These are phyloP conservation scores for Aspergillus felis DNA, from an alignment of 2,329 filamentous ascomycete genomes.

Conservation along the genomic window DNA sequence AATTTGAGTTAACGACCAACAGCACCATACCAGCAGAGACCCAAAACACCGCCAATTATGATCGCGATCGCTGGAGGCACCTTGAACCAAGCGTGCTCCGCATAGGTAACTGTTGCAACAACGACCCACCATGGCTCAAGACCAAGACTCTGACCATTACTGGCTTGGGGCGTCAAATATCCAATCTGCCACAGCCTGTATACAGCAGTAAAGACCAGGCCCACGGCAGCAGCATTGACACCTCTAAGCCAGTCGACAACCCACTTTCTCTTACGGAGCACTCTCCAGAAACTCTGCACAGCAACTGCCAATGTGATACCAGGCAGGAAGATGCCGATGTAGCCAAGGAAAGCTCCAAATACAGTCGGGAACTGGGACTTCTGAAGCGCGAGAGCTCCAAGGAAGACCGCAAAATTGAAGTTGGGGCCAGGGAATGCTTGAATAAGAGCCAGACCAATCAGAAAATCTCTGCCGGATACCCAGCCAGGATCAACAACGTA, in stretches of 20 bases:
- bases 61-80: constrained; percentile 44
- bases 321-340: constrained; percentile 41
- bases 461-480: constrained; percentile 67
- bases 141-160: constrained; percentile 50
- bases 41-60: constrained; percentile 45
- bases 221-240: constrained; percentile 58
- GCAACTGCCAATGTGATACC: constrained; percentile 33
- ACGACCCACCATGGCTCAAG: constrained; percentile 63
- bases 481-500: constrained; percentile 63
- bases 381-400: constrained; percentile 50
- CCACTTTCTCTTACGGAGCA: constrained; percentile 43
- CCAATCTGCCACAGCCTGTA: constrained; percentile 62
- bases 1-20: constrained; percentile 20
- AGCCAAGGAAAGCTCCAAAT: constrained; percentile 51
- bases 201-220: constrained; percentile 61
- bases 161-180: constrained; percentile 49
- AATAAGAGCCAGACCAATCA: constrained; percentile 67
- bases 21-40: constrained; percentile 47
- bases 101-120: constrained; percentile 50
- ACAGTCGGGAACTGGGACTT: constrained; percentile 26
- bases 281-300: constrained; percentile 51
- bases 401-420: constrained; percentile 52
- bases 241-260: constrained; percentile 52
- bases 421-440: constrained; percentile 64
- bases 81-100: constrained; percentile 47